Evolutionary conservation across 2,329 filamentous ascomycete species (phyloP).

Genomic region (Shiraia sp.): DNA sequence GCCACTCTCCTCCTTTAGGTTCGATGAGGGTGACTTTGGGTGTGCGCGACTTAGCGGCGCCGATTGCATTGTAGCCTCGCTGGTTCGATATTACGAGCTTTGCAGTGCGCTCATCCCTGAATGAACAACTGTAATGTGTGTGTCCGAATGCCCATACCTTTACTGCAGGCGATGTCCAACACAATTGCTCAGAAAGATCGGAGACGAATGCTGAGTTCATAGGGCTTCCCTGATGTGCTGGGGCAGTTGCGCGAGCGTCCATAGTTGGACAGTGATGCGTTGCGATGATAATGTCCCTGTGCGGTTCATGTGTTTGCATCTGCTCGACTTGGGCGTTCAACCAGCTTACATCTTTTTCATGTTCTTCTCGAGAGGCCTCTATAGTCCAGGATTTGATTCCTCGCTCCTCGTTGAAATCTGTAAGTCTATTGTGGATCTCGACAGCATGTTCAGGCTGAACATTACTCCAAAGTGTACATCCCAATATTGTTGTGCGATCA

Average conservation of each 20-base stretch:
- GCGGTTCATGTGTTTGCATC: conserved; percentile 19
- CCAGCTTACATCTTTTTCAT: conserved; percentile 49
- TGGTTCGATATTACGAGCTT: conserved; percentile 48
- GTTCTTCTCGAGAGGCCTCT: conserved; percentile 43
- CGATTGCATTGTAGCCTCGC: conserved; percentile 33
- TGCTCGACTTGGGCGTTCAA: conserved; percentile 42
- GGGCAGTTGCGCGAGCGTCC: conserved; percentile 39
- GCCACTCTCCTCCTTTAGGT: too few species aligned
- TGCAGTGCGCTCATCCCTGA: conserved; percentile 24
- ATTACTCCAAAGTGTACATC: conserved; percentile 17
- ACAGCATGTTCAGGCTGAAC: conserved; percentile 4
- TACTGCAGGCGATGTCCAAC: conserved; percentile 43
- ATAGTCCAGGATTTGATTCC: conserved; percentile 44
- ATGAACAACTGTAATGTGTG: conserved; percentile 54
- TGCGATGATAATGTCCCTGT: conserved; percentile 42
- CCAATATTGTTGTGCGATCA: conserved; percentile 13
- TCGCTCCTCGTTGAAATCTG: conserved; percentile 17
- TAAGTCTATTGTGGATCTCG: conserved; percentile 5
- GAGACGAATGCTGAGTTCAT: conserved; percentile 45
- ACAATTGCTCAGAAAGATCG: conserved; percentile 42
- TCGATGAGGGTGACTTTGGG: too few species aligned
- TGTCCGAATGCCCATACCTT: conserved; percentile 56
- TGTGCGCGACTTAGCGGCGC: too few species aligned
- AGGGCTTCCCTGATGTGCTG: conserved; percentile 28
- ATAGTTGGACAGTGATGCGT: conserved; percentile 51